phyloP scores from a whole-genome alignment of 495 filamentous ascomycete genomes.

The Penicillium cinerascens region DNA sequence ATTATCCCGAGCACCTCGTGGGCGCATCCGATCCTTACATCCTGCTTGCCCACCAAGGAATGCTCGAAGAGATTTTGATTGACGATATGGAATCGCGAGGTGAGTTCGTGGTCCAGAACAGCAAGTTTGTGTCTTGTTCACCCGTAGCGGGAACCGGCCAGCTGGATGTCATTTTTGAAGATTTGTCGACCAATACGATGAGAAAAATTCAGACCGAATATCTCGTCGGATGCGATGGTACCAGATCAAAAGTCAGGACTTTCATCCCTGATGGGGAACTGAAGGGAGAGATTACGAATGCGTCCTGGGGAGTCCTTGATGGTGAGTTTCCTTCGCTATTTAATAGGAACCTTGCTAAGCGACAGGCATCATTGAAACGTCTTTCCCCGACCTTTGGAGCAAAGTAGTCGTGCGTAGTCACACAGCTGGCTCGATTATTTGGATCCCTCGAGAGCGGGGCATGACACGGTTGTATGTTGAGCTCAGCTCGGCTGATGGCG shows the following conservation, averaged over 20 bases:
- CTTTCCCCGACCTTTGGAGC: constrained; percentile 76
- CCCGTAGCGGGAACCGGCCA: constrained; percentile 18
- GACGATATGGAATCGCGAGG: constrained; percentile 58
- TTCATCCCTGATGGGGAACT: constrained; percentile 55
- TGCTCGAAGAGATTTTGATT: constrained; percentile 65
- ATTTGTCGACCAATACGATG: constrained; percentile 10
- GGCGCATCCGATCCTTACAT: constrained; percentile 70
- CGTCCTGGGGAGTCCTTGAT: constrained; percentile 76
- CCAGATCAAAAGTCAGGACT: constrained; percentile 25
- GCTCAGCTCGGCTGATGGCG: constrained; percentile 62
- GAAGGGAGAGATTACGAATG: constrained; percentile 57
- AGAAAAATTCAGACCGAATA: constrained; percentile 22
- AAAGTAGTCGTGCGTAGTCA: constrained; percentile 65
- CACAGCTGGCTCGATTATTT: constrained; percentile 67
- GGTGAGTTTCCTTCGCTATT: constrained; percentile 31
- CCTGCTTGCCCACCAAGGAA: constrained; percentile 69
- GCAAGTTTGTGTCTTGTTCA: constrained; percentile 53
- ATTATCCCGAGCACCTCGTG: constrained; percentile 66
- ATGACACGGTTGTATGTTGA: constrained; percentile 77
- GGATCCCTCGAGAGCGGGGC: constrained; percentile 70
- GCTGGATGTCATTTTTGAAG: constrained; percentile 25
- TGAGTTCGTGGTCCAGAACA: constrained; percentile 54
- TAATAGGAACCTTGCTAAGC: background rate
- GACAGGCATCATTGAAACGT: constrained; percentile 62
- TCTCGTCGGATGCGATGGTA: constrained; percentile 35